Conservation (phyloP, 371 early-diverging fungal genomes). For the Furculomyces boomerangus region DNA sequence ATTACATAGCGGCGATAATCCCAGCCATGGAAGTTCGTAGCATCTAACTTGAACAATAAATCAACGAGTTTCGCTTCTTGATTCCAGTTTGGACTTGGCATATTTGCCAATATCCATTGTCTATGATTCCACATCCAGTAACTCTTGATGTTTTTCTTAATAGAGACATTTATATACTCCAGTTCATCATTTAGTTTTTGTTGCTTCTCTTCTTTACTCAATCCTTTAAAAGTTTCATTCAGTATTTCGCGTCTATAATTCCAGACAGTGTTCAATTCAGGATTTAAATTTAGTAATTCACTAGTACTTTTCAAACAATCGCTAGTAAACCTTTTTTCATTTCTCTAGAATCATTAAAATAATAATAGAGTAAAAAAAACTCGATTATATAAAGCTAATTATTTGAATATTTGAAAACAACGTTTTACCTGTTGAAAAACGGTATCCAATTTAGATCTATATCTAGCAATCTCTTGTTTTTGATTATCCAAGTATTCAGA, state of each 20-base stretch:
- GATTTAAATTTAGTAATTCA: slow-evolving; percentile 50
- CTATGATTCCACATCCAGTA: slow-evolving; percentile 95
- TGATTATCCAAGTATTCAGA: background rate
- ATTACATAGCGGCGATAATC: slow-evolving; percentile 74
- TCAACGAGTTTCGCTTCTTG: slow-evolving; percentile 54
- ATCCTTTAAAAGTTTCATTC: slow-evolving; percentile 6
- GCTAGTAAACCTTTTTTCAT: slow-evolving; percentile 16
- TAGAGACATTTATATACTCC: slow-evolving; percentile 37
- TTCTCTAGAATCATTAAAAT: too few relatives aligned
- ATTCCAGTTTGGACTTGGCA: slow-evolving; percentile 60
- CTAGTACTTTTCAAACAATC: slow-evolving; percentile 48
- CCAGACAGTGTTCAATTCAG: slow-evolving; percentile 85
- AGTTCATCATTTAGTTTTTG: slow-evolving; percentile 35
- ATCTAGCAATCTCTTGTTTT: background rate
- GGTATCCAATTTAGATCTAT: background rate
- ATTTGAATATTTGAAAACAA: too few relatives aligned
- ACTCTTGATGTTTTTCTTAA: slow-evolving; percentile 59
- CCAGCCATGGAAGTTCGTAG: slow-evolving; percentile 95
- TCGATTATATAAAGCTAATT: too few relatives aligned
- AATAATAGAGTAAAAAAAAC: too few relatives aligned
- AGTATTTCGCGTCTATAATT: slow-evolving; percentile 61
- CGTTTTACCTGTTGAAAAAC: background rate
- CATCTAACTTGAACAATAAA: slow-evolving; percentile 63
- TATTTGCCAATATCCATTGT: slow-evolving; percentile 58
- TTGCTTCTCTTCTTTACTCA: slow-evolving; percentile 17